Base-by-base conservation (phyloP, 2,329 filamentous ascomycete species). In the Huntiella moniliformis region DNA sequence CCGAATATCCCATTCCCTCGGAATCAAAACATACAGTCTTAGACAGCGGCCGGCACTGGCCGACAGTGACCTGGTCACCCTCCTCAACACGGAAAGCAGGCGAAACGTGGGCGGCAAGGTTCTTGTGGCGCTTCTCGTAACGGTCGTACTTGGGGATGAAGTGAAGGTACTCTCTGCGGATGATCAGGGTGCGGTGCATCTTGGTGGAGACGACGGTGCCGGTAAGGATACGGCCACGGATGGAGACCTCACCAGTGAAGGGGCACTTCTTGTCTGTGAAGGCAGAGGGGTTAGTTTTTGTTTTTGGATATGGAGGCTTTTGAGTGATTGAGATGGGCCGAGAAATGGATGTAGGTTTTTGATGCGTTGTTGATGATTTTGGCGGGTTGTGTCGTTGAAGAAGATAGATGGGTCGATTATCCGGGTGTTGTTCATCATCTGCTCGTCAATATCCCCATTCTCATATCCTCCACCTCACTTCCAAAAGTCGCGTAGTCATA, bases 121-220 rank as follows among this genome's bases (percentile, higher is more conserved):
- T 98, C 82, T 95, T 95, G 84, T 98, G 91, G 68, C 91, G 79
- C 82, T 95, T 96, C 85, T 98, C 92, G 71, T 98, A 98, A 80
- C 91, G 84, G 67, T 83, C 77, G 80, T 98, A 98, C 77, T 98
- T 98, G 70, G 87, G 87, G 66, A 98, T 82, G 74, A 84, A 98
- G 77, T 98, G 91, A 54, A 98, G 85, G 78, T 98, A 98, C 78
- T 98, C 91, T 71, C 91, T 82, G 68, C 91, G 91, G 77, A 98
- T 92, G 73, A 98, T 82, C 67, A 96, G 73, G 62, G 91, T 98
- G 72, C 91, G 84, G 83, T 98, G 91, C 91, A 98, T 98, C 84
- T 98, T 98, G 72, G 91, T 98, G 61, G 88, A 96, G 64, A 96
- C 82, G 64, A 98, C 91, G 65, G 86, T 95, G 64, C 91, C 91